A percentile compares a stretch with the other conserved stretches of the same genome.
Conservation (phyloP, 768 basidiomycete species). For the Sarcodon aspratus region DNA sequence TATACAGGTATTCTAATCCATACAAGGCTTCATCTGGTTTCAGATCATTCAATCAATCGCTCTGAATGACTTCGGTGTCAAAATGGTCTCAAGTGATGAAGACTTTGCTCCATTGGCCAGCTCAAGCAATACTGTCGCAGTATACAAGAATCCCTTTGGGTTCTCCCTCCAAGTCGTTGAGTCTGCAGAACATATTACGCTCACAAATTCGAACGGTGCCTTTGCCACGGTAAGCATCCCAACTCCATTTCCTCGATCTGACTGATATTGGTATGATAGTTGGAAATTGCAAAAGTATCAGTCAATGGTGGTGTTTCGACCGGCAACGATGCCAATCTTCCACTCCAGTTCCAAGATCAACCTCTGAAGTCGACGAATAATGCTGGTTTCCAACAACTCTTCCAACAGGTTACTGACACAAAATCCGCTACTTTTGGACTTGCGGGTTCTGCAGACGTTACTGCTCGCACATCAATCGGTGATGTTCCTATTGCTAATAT, state of each 20-base stretch:
- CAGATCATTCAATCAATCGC: conserved; percentile 56
- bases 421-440: conserved; percentile 33
- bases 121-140: conserved; percentile 41
- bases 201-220: conserved; percentile 34
- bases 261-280: conserved; percentile 20
- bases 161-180: conserved; percentile 58
- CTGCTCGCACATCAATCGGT: conserved; percentile 51
- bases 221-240: conserved; percentile 36
- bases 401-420: conserved; percentile 46
- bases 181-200: conserved; percentile 40
- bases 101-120: conserved; percentile 50
- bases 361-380: conserved; percentile 46
- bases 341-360: conserved; percentile 43
- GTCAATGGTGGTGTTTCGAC: conserved; percentile 56
- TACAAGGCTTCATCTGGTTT: background rate
- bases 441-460: conserved; percentile 46
- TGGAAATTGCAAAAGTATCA: conserved; percentile 35
- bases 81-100: conserved; percentile 37
- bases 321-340: conserved; percentile 50
- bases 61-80: conserved; percentile 44
- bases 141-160: conserved; percentile 67
- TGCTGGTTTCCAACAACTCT: conserved; percentile 41
- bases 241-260: background rate
- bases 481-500: conserved; percentile 56
- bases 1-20: background rate